Evolutionary conservation across 2,329 filamentous ascomycete species (phyloP).

Genomic region (Colletotrichum spinosum): DNA sequence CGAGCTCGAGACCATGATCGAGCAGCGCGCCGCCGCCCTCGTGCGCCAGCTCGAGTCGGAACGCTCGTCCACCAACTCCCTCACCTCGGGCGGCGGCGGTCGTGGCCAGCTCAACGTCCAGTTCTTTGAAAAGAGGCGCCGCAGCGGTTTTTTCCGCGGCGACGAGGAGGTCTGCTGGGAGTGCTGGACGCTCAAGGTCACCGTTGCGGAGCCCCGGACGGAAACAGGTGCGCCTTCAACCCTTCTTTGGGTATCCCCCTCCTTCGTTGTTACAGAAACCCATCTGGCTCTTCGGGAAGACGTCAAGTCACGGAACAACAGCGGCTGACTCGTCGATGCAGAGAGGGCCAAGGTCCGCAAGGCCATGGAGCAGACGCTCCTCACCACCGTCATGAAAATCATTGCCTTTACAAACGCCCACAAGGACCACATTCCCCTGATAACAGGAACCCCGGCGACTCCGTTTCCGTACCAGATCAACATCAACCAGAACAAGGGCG

Average conservation of each 20-base stretch:
- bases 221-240: conserved; percentile 77
- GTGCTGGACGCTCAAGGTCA: conserved; percentile 92
- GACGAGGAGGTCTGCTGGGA: conserved; percentile 99
- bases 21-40: conserved; percentile 83
- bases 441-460: conserved; percentile 92
- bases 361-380: conserved; percentile 90
- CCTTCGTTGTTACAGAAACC: too few relatives aligned
- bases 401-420: conserved; percentile 87
- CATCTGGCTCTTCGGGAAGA: background rate
- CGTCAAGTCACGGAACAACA: background rate
- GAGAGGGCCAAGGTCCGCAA: conserved; percentile 89
- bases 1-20: conserved; percentile 93
- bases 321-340: conserved; percentile 48
- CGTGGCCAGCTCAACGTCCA: conserved; percentile 86
- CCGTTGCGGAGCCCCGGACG: conserved; percentile 88
- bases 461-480: conserved; percentile 96
- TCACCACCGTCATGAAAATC: conserved; percentile 90
- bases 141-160: conserved; percentile 81
- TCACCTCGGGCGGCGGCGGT: conserved; percentile 39
- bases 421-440: conserved; percentile 96
- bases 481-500: conserved; percentile 84
- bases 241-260: background rate
- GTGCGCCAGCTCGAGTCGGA: conserved; percentile 80
- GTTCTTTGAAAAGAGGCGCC: conserved; percentile 93
- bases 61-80: conserved; percentile 49